Conservation (phyloP, 2,329 filamentous ascomycete genomes). For the Hawksworthiomyces lignivorus region DNA sequence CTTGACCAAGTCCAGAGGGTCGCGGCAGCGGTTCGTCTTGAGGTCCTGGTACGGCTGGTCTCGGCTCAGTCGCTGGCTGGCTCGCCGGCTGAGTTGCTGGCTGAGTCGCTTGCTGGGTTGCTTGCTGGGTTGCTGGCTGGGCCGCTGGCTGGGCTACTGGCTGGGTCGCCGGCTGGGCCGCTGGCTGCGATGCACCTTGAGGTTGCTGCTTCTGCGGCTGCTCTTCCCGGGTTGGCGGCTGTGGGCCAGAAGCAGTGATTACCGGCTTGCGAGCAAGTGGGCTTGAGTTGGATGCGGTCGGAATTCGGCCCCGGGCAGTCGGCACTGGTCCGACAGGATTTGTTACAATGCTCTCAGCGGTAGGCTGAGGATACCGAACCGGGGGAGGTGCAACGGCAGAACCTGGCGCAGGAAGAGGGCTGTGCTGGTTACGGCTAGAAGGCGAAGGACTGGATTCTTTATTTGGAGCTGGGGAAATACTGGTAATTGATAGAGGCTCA, state of each 20-base stretch:
- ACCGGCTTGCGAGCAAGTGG: conserved; percentile 9
- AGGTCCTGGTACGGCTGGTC: background rate
- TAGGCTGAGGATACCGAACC: too few relatives aligned
- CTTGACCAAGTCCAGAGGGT: background rate
- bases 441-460: background rate
- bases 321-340: conserved; percentile 2
- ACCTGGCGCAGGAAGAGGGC: too few relatives aligned
- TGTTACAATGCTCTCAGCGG: background rate
- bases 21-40: background rate
- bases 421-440: background rate
- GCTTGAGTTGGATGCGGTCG: background rate
- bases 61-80: too few relatives aligned
- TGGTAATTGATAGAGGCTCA: too few relatives aligned
- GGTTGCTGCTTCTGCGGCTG: background rate
- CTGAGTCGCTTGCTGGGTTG: too few relatives aligned
- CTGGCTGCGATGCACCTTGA: background rate
- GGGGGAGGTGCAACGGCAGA: too few relatives aligned
- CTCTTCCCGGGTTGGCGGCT: background rate
- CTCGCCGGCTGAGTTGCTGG: too few relatives aligned
- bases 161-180: background rate
- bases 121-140: background rate
- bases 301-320: conserved; percentile 9
- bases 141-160: background rate
- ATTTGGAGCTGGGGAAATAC: too few relatives aligned
- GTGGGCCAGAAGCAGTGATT: background rate